Evolutionary conservation across 1,139 yeast species (phyloP), one percentile per base, ranked within the genome.

Genomic region (Petasospora rhodanensis): DNA sequence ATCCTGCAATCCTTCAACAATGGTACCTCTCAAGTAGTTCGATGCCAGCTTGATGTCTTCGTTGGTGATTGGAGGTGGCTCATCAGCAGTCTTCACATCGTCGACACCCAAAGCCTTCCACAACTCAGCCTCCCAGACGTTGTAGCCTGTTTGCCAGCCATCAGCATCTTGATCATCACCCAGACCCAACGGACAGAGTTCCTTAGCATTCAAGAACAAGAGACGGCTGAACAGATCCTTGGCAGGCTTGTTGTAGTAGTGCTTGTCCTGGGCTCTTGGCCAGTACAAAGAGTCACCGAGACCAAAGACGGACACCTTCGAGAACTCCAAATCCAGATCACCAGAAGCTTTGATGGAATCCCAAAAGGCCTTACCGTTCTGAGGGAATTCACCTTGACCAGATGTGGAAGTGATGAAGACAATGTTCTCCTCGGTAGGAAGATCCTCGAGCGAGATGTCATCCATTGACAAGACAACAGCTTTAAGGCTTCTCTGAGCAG

Each of bases 161-260:
- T 89, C 97, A 24, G 95, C 95, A 58, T 85, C 97, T 64, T 91
- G 97, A 55, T 89, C 97, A 59, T 89, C 96, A 61, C 97, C 97
- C 33, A 84, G 68, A 11, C 96, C 96, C 30, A 87, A 60, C 9
- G 82, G 86, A 37, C 76, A 73, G 37, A 89, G 64, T 39, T 75
- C 78, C 40, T 70, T 74, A 41, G 83, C 96, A 28, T 95, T 91
- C 39, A 85, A 70, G 40, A 81, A 64, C 43, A 65, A 65, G 42
- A 89, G 62, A 46, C 81, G 78, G 43, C 71, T 73, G 54, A 61
- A 66, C 41, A 89, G 64, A 56, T 87, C 96, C 49, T 72, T 71
- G 20, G 80, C 75, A n/a, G 97, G 97, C 59, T 87, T 87, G 66
- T 89, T 89, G 64, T 86, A 89, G 63, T 85, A 89, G 57, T 83